Evolutionary conservation across 1,284 basidiomycete genomes (phyloP).

Genomic region (Ceratobasidium sp.): DNA sequence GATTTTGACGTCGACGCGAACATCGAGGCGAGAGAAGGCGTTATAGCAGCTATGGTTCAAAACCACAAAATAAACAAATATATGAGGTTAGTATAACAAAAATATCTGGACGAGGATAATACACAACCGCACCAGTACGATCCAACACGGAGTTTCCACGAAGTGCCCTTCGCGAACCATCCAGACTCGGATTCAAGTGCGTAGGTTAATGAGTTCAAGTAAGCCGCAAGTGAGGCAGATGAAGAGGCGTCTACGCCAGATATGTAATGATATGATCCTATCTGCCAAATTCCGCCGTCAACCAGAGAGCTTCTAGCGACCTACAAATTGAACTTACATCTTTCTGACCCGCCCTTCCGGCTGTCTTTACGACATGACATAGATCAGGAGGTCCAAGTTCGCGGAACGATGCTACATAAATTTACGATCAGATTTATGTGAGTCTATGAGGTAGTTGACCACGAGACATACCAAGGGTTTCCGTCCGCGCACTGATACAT

Average conservation of each 20-base stretch:
- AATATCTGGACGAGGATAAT: neutral
- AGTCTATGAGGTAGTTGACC: neutral
- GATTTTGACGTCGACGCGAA: constrained; percentile 98
- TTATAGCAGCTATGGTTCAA: constrained; percentile 89
- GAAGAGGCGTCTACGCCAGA: constrained; percentile 98
- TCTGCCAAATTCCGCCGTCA: constrained; percentile 61
- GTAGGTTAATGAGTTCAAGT: constrained; percentile 97
- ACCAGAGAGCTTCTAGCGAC: neutral
- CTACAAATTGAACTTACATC: constrained; percentile 71
- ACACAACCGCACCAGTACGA: constrained; percentile 83
- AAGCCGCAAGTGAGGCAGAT: constrained; percentile 96
- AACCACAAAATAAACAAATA: neutral
- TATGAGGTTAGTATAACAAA: constrained; percentile 10
- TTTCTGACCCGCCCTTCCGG: constrained; percentile 83
- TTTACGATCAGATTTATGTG: neutral
- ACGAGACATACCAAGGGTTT: constrained; percentile 81
- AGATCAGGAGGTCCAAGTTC: constrained; percentile 98
- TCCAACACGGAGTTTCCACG: constrained; percentile 95
- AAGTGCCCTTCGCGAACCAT: constrained; percentile 89
- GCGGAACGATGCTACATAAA: constrained; percentile 82
- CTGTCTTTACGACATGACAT: constrained; percentile 95
- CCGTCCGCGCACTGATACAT: constrained; percentile 89
- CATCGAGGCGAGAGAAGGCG: constrained; percentile 96
- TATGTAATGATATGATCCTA: constrained; percentile 94
- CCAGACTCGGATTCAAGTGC: constrained; percentile 90